phyloP scores from a whole-genome alignment of 139 green algal species.

The Chlorella vulgaris region DNA sequence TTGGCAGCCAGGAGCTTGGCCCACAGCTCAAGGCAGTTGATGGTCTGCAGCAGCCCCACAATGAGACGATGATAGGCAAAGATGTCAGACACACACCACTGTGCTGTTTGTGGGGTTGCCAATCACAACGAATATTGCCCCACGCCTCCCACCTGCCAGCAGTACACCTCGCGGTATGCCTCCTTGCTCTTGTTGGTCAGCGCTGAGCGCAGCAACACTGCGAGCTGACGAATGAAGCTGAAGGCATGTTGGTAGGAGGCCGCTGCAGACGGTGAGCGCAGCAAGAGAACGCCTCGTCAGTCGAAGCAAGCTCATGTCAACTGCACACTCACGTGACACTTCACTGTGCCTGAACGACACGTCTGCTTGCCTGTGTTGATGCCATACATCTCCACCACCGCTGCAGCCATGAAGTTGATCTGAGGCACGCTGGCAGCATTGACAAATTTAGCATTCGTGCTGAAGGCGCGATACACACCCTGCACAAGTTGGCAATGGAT shows the following conservation, averaged over 20 bases:
- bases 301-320: not conserved
- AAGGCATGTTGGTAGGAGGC: constrained; percentile 83
- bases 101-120: no score
- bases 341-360: no score
- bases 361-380: constrained; percentile 63
- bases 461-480: constrained; percentile 81
- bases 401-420: constrained; percentile 89
- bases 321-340: no score
- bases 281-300: not conserved
- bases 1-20: constrained; percentile 62
- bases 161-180: constrained; percentile 86
- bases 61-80: not conserved
- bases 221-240: constrained; percentile 85
- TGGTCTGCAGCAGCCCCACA: constrained; percentile 50
- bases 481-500: constrained; percentile 39
- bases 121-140: no score
- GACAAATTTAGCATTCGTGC: constrained; percentile 89
- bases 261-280: not conserved
- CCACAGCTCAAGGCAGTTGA: constrained; percentile 95
- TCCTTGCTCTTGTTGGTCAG: constrained; percentile 87
- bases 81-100: not conserved
- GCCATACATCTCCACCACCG: constrained; percentile 84
- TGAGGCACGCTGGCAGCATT: constrained; percentile 67
- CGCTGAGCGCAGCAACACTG: constrained; percentile 79
- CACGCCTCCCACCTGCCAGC: constrained; percentile 83